Percentiles rank a stretch among this genome's conserved stretches.
phyloP scores from a whole-genome alignment of 2,329 filamentous ascomycete genomes.

The Plectosphaerella sp. region DNA sequence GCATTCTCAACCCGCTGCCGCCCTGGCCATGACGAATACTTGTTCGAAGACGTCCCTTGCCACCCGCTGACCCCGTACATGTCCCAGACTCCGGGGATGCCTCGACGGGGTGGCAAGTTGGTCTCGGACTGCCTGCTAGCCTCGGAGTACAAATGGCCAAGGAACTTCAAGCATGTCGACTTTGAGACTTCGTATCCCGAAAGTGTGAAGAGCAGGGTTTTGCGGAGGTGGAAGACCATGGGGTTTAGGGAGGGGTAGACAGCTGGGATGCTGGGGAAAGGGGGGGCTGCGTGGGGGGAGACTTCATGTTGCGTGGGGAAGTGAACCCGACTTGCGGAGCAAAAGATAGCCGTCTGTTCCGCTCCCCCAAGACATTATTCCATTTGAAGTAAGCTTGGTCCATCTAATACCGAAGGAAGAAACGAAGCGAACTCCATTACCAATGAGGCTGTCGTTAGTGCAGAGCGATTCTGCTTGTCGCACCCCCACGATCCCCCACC shows the following conservation, averaged over 20 bases:
- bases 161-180: constrained; percentile 21
- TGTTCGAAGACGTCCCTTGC: constrained; percentile 36
- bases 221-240: neutral
- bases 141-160: constrained; percentile 32
- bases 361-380: neutral
- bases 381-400: too few relatives aligned
- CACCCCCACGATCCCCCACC: too few relatives aligned
- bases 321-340: too few relatives aligned
- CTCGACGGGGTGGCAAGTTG: constrained; percentile 34
- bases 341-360: too few relatives aligned
- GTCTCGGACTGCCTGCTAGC: constrained; percentile 39
- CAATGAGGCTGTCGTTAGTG: too few relatives aligned
- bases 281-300: too few relatives aligned
- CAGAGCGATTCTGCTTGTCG: too few relatives aligned
- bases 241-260: neutral
- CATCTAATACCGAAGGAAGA: too few relatives aligned
- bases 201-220: constrained; percentile 31
- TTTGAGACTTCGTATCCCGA: constrained; percentile 31
- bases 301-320: too few relatives aligned
- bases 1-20: constrained; percentile 43
- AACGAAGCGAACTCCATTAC: too few relatives aligned
- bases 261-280: too few relatives aligned
- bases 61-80: constrained; percentile 44
- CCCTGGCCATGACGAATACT: constrained; percentile 35
- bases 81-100: constrained; percentile 30